Evolutionary conservation across 257 asterid species (phyloP), one percentile per base, ranked within the genome.

Genomic region (Prunella vulgaris): DNA sequence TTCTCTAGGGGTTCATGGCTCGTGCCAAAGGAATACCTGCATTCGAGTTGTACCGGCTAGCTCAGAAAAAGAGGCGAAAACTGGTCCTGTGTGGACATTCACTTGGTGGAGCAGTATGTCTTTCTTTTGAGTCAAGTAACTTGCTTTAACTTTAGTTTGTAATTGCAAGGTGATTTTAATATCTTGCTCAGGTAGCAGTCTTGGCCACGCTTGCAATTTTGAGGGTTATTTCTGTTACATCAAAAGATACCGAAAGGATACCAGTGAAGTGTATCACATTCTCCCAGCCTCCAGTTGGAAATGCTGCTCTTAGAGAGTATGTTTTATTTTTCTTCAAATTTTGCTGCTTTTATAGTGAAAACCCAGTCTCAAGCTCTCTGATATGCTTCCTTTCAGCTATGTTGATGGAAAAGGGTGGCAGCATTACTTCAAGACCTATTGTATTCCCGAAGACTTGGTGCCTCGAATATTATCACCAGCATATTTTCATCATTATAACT

Each of bases 1-100:
- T 30, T 64, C 73, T 67, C 28, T 68, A 94, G 99, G 99, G 99
- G 78, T 94, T 94, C 85, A 89, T 94, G 99, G 87, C 93, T 57
- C 99, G 99, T 66, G 99, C 99, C 69, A 94, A 91, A 84, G 99
- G 99, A 76, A 94, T 94, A 74, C 97, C 99, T 21, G 97, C 97
- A 56, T 76, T 89, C 78, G 99, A 94, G 83, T 76, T 94, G 74
- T 94, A 94, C 81, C 86, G 95, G 81, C 94, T 93, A 74, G 97
- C 99, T 40, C 97, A 90, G 82, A 93, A 81, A 69, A 92, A 92
- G 90, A 92, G 83, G 57, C 74, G 90, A 57, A 92, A 90, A 76
- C 90, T 92, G 71, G 96, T 92, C 69, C 79, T 92, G 58, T 92
- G 98, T 77, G 98, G 98, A 9, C 98, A 92, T 80, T 92, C 98